Percentiles rank a stretch among this genome's conserved stretches.
phyloP scores from a whole-genome alignment of 108 stramenopile species.

The Conticribra guillardii region DNA sequence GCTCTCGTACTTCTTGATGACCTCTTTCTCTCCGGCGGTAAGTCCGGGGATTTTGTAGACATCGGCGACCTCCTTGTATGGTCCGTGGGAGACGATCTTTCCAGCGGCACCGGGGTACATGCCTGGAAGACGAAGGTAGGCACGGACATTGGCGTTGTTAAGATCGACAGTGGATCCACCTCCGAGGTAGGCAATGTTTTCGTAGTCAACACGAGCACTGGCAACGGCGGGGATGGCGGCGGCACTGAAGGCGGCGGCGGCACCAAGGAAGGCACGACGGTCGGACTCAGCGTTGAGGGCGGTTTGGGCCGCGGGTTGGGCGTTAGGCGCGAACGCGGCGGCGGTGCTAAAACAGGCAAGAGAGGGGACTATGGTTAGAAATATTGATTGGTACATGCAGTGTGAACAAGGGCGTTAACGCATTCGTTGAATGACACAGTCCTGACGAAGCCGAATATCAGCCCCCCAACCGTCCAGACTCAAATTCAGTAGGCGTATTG shows the following conservation, averaged over 20 bases:
- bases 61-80: slow-evolving; percentile 93
- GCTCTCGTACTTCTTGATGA: slow-evolving; percentile 97
- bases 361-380: neutral
- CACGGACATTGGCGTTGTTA: slow-evolving; percentile 98
- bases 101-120: slow-evolving; percentile 96
- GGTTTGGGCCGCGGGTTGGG: slow-evolving; percentile 58
- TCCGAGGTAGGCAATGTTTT: slow-evolving; percentile 79
- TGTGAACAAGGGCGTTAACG: no score
- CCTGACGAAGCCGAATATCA: no score
- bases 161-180: slow-evolving; percentile 85
- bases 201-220: slow-evolving; percentile 86
- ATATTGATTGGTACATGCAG: neutral
- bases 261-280: slow-evolving; percentile 81
- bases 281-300: slow-evolving; percentile 72
- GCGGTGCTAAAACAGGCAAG: slow-evolving; percentile 56
- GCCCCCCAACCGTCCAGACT: no score
- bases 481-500: no score
- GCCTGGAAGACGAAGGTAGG: slow-evolving; percentile 95
- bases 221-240: slow-evolving; percentile 74
- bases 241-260: slow-evolving; percentile 71
- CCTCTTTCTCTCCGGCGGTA: slow-evolving; percentile 86
- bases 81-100: slow-evolving; percentile 96
- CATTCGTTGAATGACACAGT: no score
- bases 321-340: slow-evolving; percentile 78
- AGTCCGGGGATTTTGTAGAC: slow-evolving; percentile 95